Percentiles rank a stretch among this genome's conserved stretches.
These are phyloP conservation scores for Solanum okadae DNA, from an alignment of 257 asterid species.

Conservation along the genomic window DNA sequence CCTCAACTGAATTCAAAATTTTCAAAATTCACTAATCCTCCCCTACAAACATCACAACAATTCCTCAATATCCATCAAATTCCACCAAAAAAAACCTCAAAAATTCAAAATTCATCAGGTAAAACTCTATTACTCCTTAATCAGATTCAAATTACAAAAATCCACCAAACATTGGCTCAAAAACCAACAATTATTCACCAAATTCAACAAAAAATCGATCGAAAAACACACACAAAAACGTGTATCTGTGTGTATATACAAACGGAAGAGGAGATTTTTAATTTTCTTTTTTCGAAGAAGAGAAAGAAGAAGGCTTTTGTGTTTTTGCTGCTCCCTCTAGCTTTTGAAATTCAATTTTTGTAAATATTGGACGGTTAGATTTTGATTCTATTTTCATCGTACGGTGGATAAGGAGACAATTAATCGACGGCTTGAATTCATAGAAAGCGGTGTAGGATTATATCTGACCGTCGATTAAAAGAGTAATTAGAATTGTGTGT, in stretches of 20 bases:
- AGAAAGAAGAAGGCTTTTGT: conserved; percentile 12
- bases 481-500: not conserved
- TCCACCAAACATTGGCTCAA: conserved; percentile 2
- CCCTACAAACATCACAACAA: conserved; percentile 14
- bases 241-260: conserved; percentile 4
- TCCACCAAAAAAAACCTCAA: conserved; percentile 2
- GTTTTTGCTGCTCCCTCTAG: conserved; percentile 72
- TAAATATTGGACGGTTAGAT: conserved; percentile 43
- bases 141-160: conserved; percentile 20
- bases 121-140: conserved; percentile 12
- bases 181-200: conserved; percentile 10
- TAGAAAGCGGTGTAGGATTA: conserved; percentile 14
- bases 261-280: conserved; percentile 7
- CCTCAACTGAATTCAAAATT: not conserved
- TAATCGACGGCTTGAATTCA: conserved; percentile 50
- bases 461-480: conserved; percentile 20
- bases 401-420: conserved; percentile 7
- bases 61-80: conserved; percentile 3
- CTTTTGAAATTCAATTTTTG: conserved; percentile 82
- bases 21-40: not conserved
- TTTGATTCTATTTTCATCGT: conserved; percentile 18
- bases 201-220: conserved; percentile 23
- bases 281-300: not conserved
- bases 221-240: not conserved
- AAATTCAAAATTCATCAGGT: not conserved